Base-by-base conservation (phyloP, 768 basidiomycete genomes). In the Pleurotus ostreatus region DNA sequence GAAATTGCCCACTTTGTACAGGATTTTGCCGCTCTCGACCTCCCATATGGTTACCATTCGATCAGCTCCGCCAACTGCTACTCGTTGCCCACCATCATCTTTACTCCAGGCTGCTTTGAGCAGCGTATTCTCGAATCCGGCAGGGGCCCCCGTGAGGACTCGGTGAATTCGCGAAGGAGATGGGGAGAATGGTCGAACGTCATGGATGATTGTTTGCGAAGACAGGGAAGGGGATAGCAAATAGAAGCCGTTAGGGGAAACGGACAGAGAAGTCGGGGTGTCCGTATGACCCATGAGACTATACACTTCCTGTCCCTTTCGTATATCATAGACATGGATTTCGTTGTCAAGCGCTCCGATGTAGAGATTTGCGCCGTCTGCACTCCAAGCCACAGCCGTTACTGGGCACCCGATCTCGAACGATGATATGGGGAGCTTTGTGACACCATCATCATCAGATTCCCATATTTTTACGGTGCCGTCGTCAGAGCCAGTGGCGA, bases 341-440 rank as follows among this genome's bases (percentile, higher is more conserved):
- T 94, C 93, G 62, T 99, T 99, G 71, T 99, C 96, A 64, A 98
- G 70, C 12, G 91, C 94, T 4, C 88, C 95, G n/a, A 92, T 82
- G 61, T 92, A 99, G 34, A 97, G 79, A 57, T 83, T 88, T 57
- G 89, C 80, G 1, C 93, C 97, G 66, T 99, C 97, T 16, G 84
- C 84, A 68, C 89, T 89, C 94, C 91, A 98, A 62, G 87, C 88
- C 0, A 95, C 95, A 1, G 88, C 79, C 12, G 96, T 99, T 26
- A 94, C 90, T 0, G 97, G 95, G 65, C 90, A 94, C 4, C 92
- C 92, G 15, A 93, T 61, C 54, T 93, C 88, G 60, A 94, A 89
- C 46, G 86, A 85, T 9, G 87, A 86, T 13, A 97, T 84, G 15
- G 89, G 77, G 2, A 83, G 74, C 69, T 93, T 96, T 2, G 66